Base-by-base conservation (phyloP, 2,329 filamentous ascomycete genomes). In the Fusarium globosum region DNA sequence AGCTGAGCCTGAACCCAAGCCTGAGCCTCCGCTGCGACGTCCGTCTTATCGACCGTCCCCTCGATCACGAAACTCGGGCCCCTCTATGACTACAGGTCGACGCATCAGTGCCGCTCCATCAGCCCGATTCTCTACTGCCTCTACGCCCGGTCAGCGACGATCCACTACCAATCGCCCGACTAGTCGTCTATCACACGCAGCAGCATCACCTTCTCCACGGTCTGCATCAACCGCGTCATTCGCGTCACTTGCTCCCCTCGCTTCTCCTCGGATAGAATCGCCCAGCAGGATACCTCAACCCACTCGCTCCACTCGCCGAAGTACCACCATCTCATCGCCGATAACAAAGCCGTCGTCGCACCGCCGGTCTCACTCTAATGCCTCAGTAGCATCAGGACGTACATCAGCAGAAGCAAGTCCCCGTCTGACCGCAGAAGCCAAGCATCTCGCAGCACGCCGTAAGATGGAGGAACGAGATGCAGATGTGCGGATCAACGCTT, bases 401-500 rank as follows among this genome's bases (percentile, higher is more conserved):
- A 76, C 67, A 16, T 68, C 69, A 26, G 57, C 77, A 12, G 77
- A 80, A 15, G 68, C 72, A 18, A 89, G 86, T 73, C 88, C 88
- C 10, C 83, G 88, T 6, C 81, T 90, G 8, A 83, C 88, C 78
- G 82, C 86, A 26, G 94, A 97, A 77, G 93, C 94, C 12, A 92
- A 92, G 79, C 88, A 89, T 49, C 89, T 95, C 63, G 91, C 94
- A 11, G 91, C 91, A n/a, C 88, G 90, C 78, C 89, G 92, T 73
- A 86, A 91, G 30, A 89, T 90, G 57, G 93, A 93, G 65, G 94
- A 97, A 77, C 87, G 91, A 51, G 92, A 95, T 76, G 89, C 93
- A 13, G 95, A 98, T 76, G 90, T 91, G 48, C 91, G 92, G 59
- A 92, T 98, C 76, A 91, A 90, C 55, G 89, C 92, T 33, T 91